Conservation (phyloP, 2,329 filamentous ascomycete species). For the Clonostachys rosea region DNA sequence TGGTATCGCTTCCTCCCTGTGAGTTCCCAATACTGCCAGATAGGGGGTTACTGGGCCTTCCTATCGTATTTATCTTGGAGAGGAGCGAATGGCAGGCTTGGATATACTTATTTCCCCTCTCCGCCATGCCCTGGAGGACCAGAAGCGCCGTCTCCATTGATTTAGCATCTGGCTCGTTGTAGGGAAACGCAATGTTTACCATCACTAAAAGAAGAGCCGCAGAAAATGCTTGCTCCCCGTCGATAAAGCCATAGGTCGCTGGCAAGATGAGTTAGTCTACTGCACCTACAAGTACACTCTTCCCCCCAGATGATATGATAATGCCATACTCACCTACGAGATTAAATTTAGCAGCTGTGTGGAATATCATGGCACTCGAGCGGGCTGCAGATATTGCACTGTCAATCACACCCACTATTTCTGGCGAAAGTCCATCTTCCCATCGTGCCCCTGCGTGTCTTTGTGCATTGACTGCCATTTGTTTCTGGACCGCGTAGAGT, state of each 20-base stretch:
- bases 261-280: neutral
- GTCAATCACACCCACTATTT: slow-evolving; percentile 45
- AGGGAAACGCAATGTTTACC: slow-evolving; percentile 47
- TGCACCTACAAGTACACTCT: neutral
- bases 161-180: slow-evolving; percentile 28
- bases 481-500: slow-evolving; percentile 45
- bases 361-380: slow-evolving; percentile 14
- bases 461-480: slow-evolving; percentile 24
- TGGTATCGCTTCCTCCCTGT: neutral
- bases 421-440: slow-evolving; percentile 33
- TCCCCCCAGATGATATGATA: neutral
- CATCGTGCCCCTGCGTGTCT: neutral
- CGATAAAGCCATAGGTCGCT: slow-evolving; percentile 54
- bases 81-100: neutral
- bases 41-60: neutral
- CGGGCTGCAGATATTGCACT: slow-evolving; percentile 40
- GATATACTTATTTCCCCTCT: slow-evolving; percentile 46
- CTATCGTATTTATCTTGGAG: neutral
- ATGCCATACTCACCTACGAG: slow-evolving; percentile 33
- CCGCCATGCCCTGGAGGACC: slow-evolving; percentile 43
- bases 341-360: slow-evolving; percentile 40
- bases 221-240: slow-evolving; percentile 50
- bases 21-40: neutral
- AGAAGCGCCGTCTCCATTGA: slow-evolving; percentile 40
- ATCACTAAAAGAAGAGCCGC: slow-evolving; percentile 49